Evolutionary conservation across 2,329 filamentous ascomycete genomes (phyloP), one percentile per base, ranked within the genome.

Genomic region (Fusarium cyanostomum): DNA sequence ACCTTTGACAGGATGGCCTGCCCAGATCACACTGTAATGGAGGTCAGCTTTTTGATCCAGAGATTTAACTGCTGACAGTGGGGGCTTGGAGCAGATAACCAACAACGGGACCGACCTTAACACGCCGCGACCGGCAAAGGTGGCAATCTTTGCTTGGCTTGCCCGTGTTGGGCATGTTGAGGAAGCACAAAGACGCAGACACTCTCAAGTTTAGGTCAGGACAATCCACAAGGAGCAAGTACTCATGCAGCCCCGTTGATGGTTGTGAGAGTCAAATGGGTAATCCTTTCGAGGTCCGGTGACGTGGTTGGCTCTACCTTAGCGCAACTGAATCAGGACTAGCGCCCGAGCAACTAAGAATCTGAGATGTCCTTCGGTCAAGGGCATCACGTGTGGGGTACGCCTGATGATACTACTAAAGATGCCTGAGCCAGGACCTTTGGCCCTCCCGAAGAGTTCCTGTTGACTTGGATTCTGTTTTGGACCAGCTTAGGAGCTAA

Each of bases 111-210:
- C 75, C 58, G 28, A 79, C 78, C 75, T 79, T 79, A 61, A 79
- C 78, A 34, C 78, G 75, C 43, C 78, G 69, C 35, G 70, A 64
- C 30, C 78, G 76, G 59, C 78, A 79, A 34, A 79, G 71, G 46
- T 79, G 76, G 52, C 78, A 79, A 65, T 79, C 77, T 42, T 71
- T 71, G 60, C 78, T 79, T 16, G 77, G 78, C 58, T 72, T 74
- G 28, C 78, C 78, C 21, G 72, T 78, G 67, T 79, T 79, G 28
- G 78, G 78, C 78, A 79, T 79, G 48, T 16, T 48, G 10, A 41
- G 35, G 37, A 45, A 44, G 28, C 31, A 27, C 39, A 38, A 54
- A 34, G 45, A 45, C 13, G 30, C 16, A 42, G 21, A 21, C 21
- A 6, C 21, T 21, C 6, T 4, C 31, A 44, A 21, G 13, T 4